phyloP scores from a whole-genome alignment of 2,329 filamentous ascomycete genomes.

The Xylaria sp. region DNA sequence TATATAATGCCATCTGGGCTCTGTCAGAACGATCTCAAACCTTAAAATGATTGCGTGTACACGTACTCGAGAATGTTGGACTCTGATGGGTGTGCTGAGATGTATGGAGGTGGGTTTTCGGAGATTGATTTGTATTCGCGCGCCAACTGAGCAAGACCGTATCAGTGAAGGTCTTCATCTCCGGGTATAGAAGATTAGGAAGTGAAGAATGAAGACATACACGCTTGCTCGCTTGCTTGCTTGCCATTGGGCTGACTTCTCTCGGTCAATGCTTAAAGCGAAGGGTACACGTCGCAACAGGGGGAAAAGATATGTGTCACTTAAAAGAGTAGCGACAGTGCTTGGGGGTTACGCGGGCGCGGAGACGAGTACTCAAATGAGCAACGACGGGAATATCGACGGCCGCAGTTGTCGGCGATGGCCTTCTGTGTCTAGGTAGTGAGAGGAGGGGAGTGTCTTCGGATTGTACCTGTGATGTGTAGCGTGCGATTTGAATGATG shows the following conservation, averaged over 20 bases:
- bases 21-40: slow-evolving; percentile 36
- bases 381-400: slow-evolving; percentile 1
- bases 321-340: neutral
- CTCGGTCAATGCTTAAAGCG: slow-evolving; percentile 20
- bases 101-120: slow-evolving; percentile 86
- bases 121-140: slow-evolving; percentile 72
- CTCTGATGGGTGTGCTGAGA: slow-evolving; percentile 88
- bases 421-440: slow-evolving; percentile 5
- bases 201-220: slow-evolving; percentile 56
- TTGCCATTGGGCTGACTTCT: slow-evolving; percentile 66
- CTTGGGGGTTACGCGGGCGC: neutral
- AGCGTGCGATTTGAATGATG: slow-evolving; percentile 6
- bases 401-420: slow-evolving; percentile 6
- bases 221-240: slow-evolving; percentile 77
- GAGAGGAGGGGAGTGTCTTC: slow-evolving; percentile 20
- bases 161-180: slow-evolving; percentile 37
- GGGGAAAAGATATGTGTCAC: slow-evolving; percentile 19
- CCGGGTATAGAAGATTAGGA: neutral
- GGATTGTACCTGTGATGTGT: neutral
- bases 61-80: slow-evolving; percentile 88
- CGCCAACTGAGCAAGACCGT: slow-evolving; percentile 59
- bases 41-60: slow-evolving; percentile 13
- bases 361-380: slow-evolving; percentile 2
- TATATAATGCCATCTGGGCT: slow-evolving; percentile 86
- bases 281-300: slow-evolving; percentile 40